Evolutionary conservation across 441 rosid genomes (phyloP).

Genomic region (Geranium incanum): DNA sequence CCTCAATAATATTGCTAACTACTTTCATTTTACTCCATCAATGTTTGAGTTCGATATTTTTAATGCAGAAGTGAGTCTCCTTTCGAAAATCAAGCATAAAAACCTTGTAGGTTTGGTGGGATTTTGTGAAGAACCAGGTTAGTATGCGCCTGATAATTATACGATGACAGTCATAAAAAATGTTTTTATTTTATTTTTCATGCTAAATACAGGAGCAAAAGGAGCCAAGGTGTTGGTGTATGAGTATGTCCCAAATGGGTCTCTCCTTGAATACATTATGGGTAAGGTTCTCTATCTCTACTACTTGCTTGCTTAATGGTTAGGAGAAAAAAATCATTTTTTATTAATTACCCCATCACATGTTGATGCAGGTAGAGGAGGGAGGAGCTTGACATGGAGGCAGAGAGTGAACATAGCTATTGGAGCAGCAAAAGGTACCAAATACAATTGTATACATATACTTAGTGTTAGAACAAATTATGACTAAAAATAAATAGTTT

Average conservation of each 20-base stretch:
- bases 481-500: too few species aligned
- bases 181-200: background rate
- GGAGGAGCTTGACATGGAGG: slow-evolving; percentile 46
- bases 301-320: too few species aligned
- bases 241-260: slow-evolving; percentile 53
- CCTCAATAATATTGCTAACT: background rate
- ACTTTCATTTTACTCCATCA: background rate
- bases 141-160: background rate
- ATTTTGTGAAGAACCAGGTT: slow-evolving; percentile 54
- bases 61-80: slow-evolving; percentile 49
- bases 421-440: slow-evolving; percentile 54
- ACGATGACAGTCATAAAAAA: too few species aligned
- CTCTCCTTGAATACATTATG: slow-evolving; percentile 46
- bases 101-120: slow-evolving; percentile 56
- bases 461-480: too few species aligned
- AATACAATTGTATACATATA: too few species aligned
- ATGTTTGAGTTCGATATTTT: background rate
- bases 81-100: slow-evolving; percentile 44
- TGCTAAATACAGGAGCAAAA: slow-evolving; percentile 27
- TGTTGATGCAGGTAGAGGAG: slow-evolving; percentile 31
- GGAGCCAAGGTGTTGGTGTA: slow-evolving; percentile 42
- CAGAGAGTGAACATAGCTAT: slow-evolving; percentile 52
- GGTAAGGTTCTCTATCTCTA: slow-evolving; percentile 25
- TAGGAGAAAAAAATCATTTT: too few species aligned
- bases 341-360: too few species aligned